A percentile compares a stretch with the other conserved stretches of the same genome.
phyloP scores from a whole-genome alignment of 1,284 basidiomycete genomes.

The Fistulina hepatica region DNA sequence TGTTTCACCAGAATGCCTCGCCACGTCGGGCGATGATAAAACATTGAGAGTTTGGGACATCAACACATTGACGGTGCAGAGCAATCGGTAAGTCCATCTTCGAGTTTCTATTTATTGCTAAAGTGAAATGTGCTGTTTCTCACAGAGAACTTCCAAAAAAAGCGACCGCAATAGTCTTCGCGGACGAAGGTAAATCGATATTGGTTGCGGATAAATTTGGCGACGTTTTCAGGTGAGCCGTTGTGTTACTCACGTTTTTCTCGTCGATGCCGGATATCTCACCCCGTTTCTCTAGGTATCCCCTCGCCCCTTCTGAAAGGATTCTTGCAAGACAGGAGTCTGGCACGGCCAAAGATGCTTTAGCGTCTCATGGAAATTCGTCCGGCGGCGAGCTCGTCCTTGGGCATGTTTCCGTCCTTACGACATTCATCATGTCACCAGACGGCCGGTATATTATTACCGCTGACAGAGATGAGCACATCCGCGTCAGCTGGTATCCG shows the following conservation, averaged over 20 bases:
- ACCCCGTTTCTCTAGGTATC: conserved; percentile 35
- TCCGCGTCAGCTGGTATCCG: conserved; percentile 84
- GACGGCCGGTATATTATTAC: conserved; percentile 73
- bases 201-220: conserved; percentile 81
- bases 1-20: no score
- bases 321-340: conserved; percentile 23
- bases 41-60: conserved; percentile 64
- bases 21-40: conserved; percentile 73
- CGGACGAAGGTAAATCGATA: conserved; percentile 45
- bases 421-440: conserved; percentile 51
- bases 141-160: conserved; percentile 67
- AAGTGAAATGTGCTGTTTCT: conserved; percentile 9
- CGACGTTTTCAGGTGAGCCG: conserved; percentile 62
- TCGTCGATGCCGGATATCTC: neutral
- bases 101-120: conserved; percentile 16
- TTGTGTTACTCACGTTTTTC: neutral
- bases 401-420: conserved; percentile 81
- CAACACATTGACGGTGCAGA: conserved; percentile 42
- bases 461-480: conserved; percentile 87
- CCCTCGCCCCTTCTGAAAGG: conserved; percentile 26
- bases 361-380: conserved; percentile 61
- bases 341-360: conserved; percentile 12
- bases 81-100: conserved; percentile 44
- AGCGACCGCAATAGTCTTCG: conserved; percentile 55
- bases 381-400: conserved; percentile 67